Evolutionary conservation across 2,329 filamentous ascomycete genomes (phyloP), one percentile per base, ranked within the genome.

Genomic region (Paracamarosporium sp.): DNA sequence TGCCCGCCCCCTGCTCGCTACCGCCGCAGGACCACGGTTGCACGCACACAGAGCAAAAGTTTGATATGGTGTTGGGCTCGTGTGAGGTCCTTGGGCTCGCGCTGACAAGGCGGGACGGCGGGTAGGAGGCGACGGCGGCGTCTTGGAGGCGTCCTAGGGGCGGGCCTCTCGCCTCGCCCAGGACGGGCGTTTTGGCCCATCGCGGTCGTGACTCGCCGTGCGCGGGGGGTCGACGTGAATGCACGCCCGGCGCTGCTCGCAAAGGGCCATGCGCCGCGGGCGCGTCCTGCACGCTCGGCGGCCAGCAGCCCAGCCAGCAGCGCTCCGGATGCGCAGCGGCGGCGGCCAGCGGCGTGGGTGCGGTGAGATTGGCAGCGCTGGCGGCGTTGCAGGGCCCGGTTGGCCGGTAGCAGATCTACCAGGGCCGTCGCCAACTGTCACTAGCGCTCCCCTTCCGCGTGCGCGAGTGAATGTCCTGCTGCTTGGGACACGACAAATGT

Each of bases 391-490:
- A 31, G 48, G 43, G 48, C 48, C 48, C 48, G 43, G 43, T 17
- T 27, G 27, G n/a, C 36, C 33, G 48, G 48, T 51, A 51, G 13
- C 65, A 47, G 68, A 71, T 72, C 67, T 67, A 53, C 70, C 64
- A 67, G 66, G 69, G 69, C 65, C 64, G 65, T 61, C 56, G 55
- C 53, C 64, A 69, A 56, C 55, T 58, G 59, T 58, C 62, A 62
- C 64, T 74, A 71, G 69, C 58, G 61, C 58, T 46, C 52, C 52
- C 56, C 61, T 61, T 65, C 69, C 69, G 69, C 68, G 66, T 72
- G 67, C 71, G 70, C 57, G 61, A 62, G 55, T 65, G 63, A 63
- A 61, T 61, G 59, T 57, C 64, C 61, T 65, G 53, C 15, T 57
- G 46, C 17, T 55, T 66, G 55, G 62, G 63, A 54, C 56, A 50